Evolutionary conservation across 2,329 filamentous ascomycete species (phyloP), one percentile per base, ranked within the genome.

Genomic region (Pseudogymnoascus sp.): DNA sequence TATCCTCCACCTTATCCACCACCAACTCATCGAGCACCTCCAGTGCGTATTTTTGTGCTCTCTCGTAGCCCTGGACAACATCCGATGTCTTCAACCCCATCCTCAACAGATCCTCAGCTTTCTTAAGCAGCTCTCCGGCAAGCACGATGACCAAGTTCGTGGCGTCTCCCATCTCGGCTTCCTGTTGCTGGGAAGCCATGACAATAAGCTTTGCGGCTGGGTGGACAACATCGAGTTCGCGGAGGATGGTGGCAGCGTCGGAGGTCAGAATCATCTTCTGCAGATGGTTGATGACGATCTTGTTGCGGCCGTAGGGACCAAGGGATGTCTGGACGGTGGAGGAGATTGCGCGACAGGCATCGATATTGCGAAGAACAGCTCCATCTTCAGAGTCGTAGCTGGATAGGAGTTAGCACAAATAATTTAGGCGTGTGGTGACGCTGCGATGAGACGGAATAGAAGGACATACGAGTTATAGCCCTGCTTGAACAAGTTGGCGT

Each of bases 351-450:
- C 93, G 87, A 82, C 95, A 99, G 75, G 96, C 95, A 75, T 99
- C 96, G 79, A 99, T 97, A 78, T 99, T 99, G 75, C 95, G 92
- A 69, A 97, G 84, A 69, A 99, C 93, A 70, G 95, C 96, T 75
- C 95, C 95, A 90, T 99, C 95, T 87, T 99, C 96, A 66, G 93
- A 88, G 76, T 97, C 93, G 81, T 99, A 96, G 84, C 96, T 97
- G 74, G 69, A 65, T 66, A 69, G 38, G 67, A 56, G 67, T 74
- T 69, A 78, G 79, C 71, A 69, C 62, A 61, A 60, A 60, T 43
- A 46, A 61, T 14, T 28, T 59, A 49, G 21, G 49, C 42, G 38
- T 38, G 60, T 23, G 62, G 38, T 61, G 23, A 11, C 43, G 40
- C 40, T 21, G 46, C 7, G 25, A 18, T 7, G 46, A 3, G 14